Conservation (phyloP, 805 yeast genomes). For the Schwanniomyces yamadae region DNA sequence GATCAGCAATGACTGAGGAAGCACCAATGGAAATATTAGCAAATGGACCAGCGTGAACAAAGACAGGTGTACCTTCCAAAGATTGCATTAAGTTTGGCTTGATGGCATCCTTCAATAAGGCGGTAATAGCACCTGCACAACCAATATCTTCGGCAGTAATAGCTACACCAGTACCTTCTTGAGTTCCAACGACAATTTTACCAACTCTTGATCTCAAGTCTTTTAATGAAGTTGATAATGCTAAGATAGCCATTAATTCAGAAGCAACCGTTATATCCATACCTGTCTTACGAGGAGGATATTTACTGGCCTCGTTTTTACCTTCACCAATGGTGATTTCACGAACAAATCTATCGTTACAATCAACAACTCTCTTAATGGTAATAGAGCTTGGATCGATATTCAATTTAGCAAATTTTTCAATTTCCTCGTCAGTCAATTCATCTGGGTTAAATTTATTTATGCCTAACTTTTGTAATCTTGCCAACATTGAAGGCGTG, state of each 20-base stretch:
- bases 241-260: slow-evolving; percentile 94
- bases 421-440: slow-evolving; percentile 73
- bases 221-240: slow-evolving; percentile 70
- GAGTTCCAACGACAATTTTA: slow-evolving; percentile 83
- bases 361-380: slow-evolving; percentile 90
- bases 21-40: slow-evolving; percentile 98
- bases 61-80: slow-evolving; percentile 94
- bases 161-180: slow-evolving; percentile 66
- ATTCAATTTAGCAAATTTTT: slow-evolving; percentile 75
- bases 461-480: slow-evolving; percentile 81
- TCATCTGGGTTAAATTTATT: slow-evolving; percentile 75
- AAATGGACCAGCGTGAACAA: slow-evolving; percentile 97
- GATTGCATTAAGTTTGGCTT: slow-evolving; percentile 98
- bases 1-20: slow-evolving; percentile 89
- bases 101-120: slow-evolving; percentile 91
- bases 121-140: slow-evolving; percentile 93
- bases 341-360: slow-evolving; percentile 88
- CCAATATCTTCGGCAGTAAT: slow-evolving; percentile 94
- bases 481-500: slow-evolving; percentile 72
- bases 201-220: slow-evolving; percentile 91
- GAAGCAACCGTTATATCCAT: slow-evolving; percentile 96
- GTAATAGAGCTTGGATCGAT: slow-evolving; percentile 89
- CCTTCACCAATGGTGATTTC: slow-evolving; percentile 89
- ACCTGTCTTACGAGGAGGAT: slow-evolving; percentile 80
- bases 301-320: slow-evolving; percentile 78